A percentile compares a stretch with the other conserved stretches of the same genome.
These are phyloP conservation scores for Phyllosticta citrichinensis DNA, from an alignment of 2,329 filamentous ascomycete genomes.

Conservation along the genomic window DNA sequence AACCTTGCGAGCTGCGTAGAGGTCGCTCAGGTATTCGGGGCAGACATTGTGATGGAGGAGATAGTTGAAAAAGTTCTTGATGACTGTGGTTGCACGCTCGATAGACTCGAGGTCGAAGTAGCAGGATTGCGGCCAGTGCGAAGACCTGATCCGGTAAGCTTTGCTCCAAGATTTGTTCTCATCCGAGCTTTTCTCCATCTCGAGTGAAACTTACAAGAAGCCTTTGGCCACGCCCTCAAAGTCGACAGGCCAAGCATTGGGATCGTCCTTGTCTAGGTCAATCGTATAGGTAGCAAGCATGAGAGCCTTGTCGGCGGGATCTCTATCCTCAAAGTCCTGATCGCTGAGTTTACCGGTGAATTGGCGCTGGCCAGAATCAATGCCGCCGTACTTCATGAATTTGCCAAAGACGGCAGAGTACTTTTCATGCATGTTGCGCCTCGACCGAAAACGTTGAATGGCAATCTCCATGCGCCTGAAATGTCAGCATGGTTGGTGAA, in stretches of 20 bases:
- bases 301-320: slow-evolving; percentile 53
- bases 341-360: slow-evolving; percentile 54
- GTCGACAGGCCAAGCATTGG: slow-evolving; percentile 63
- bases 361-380: slow-evolving; percentile 52
- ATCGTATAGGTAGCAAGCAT: slow-evolving; percentile 55
- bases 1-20: slow-evolving; percentile 54
- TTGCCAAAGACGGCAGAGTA: slow-evolving; percentile 60
- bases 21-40: slow-evolving; percentile 61
- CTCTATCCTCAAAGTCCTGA: slow-evolving; percentile 52
- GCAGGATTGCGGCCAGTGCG: slow-evolving; percentile 44
- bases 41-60: slow-evolving; percentile 77
- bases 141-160: slow-evolving; percentile 39
- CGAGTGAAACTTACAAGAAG: slow-evolving; percentile 53
- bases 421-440: slow-evolving; percentile 60
- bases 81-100: slow-evolving; percentile 52
- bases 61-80: slow-evolving; percentile 84
- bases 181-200: no score
- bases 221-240: slow-evolving; percentile 69
- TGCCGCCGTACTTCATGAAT: slow-evolving; percentile 74
- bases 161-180: not conserved
- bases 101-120: slow-evolving; percentile 42
- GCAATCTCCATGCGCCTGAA: slow-evolving; percentile 64
- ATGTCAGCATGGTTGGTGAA: not conserved
- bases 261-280: slow-evolving; percentile 36
- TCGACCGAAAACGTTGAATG: slow-evolving; percentile 69